Conservation (phyloP, 495 filamentous ascomycete species). For the Glarea lozoyensis region DNA sequence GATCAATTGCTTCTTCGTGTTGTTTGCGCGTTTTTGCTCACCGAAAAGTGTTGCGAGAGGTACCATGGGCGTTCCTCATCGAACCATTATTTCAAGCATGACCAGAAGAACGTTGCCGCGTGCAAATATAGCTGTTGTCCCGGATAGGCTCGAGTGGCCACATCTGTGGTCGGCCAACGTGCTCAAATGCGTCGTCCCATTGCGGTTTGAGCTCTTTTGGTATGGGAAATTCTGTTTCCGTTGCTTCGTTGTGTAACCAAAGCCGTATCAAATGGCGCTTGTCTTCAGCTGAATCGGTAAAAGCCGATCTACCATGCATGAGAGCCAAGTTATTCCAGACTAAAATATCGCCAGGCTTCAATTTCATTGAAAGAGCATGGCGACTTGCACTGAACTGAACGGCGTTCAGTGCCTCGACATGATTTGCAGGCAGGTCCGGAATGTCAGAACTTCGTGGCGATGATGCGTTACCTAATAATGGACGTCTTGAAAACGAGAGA, state of each 20-base stretch:
- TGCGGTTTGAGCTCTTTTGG: conserved; percentile 14
- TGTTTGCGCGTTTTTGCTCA: no score
- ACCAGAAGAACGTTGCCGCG: conserved; percentile 9
- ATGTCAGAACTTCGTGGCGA: conserved; percentile 34
- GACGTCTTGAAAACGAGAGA: conserved; percentile 7
- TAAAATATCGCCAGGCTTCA: conserved; percentile 58
- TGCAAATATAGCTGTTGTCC: conserved; percentile 8
- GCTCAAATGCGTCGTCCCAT: conserved; percentile 7
- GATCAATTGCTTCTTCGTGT: no score
- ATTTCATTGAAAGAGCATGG: conserved; percentile 44
- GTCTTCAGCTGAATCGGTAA: conserved; percentile 33
- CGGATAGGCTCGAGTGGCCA: conserved; percentile 11
- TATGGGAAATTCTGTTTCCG: conserved; percentile 26
- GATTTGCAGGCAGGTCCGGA: conserved; percentile 45
- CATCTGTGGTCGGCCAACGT: conserved; percentile 4
- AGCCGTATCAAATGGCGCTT: conserved; percentile 30
- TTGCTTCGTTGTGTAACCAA: conserved; percentile 29
- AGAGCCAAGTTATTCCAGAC: conserved; percentile 69
- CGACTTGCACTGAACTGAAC: conserved; percentile 52
- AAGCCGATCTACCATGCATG: conserved; percentile 57
- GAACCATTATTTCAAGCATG: conserved; percentile 10
- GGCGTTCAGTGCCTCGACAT: conserved; percentile 54
- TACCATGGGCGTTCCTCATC: no score
- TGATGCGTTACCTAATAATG: conserved; percentile 1
- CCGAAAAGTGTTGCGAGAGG: no score